These are phyloP conservation scores for Paecilomyces dactylethromorphus DNA, from an alignment of 2,329 filamentous ascomycete species.

Conservation along the genomic window DNA sequence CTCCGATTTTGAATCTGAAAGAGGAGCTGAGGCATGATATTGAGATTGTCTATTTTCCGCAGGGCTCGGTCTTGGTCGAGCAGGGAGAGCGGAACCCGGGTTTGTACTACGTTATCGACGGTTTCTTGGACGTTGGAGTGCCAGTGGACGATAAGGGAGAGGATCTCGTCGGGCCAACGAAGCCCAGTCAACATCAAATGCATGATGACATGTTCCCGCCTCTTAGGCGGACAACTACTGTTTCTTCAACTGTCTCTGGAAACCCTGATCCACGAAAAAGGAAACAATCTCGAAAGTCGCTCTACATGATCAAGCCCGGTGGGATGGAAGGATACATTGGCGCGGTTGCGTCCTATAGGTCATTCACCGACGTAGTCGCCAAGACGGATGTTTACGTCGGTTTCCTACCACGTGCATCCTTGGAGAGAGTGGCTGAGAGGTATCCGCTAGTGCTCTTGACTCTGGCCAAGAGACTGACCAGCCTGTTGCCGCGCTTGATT, in stretches of 20 bases:
- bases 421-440: slow-evolving; percentile 87
- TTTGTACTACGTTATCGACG: slow-evolving; percentile 94
- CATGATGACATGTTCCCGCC: slow-evolving; percentile 38
- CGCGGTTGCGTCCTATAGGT: slow-evolving; percentile 88
- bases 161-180: slow-evolving; percentile 31
- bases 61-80: slow-evolving; percentile 89
- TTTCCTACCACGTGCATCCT: slow-evolving; percentile 75
- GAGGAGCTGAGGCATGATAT: slow-evolving; percentile 86
- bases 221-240: slow-evolving; percentile 39
- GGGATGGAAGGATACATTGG: slow-evolving; percentile 91
- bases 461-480: slow-evolving; percentile 91
- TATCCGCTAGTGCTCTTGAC: slow-evolving; percentile 90
- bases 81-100: slow-evolving; percentile 96
- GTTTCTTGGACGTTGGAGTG: slow-evolving; percentile 91
- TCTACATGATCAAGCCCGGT: slow-evolving; percentile 90
- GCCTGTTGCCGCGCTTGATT: slow-evolving; percentile 78
- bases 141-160: slow-evolving; percentile 57
- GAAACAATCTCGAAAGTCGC: slow-evolving; percentile 55
- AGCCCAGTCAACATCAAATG: slow-evolving; percentile 16
- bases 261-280: slow-evolving; percentile 27
- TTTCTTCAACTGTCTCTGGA: slow-evolving; percentile 20
- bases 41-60: slow-evolving; percentile 95
- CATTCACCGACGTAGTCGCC: slow-evolving; percentile 92
- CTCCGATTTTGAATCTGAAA: slow-evolving; percentile 59
- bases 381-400: slow-evolving; percentile 99